These are phyloP conservation scores for Lactuca saligna DNA, from an alignment of 129 eudicot species.

Conservation along the genomic window DNA sequence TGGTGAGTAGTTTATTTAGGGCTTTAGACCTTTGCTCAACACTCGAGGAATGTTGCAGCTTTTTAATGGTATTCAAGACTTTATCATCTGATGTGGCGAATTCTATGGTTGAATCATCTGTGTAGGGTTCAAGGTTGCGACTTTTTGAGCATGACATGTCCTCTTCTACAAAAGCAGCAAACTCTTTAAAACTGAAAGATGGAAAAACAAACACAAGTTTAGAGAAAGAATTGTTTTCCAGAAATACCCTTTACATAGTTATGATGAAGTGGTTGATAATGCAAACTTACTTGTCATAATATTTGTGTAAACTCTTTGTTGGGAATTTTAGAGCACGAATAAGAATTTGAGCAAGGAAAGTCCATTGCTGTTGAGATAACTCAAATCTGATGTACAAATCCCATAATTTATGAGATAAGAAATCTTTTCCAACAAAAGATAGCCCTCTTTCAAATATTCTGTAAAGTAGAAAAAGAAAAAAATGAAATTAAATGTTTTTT, in stretches of 20 bases:
- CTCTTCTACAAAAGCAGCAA: constrained; percentile 68
- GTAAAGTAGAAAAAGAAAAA: constrained; percentile 21
- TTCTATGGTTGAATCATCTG: constrained; percentile 33
- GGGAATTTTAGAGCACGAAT: constrained; percentile 68
- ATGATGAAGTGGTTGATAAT: constrained; percentile 9
- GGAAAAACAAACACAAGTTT: background rate
- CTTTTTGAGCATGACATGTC: constrained; percentile 43
- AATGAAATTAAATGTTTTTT: background rate
- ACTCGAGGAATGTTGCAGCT: constrained; percentile 60
- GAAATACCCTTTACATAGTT: constrained; percentile 16
- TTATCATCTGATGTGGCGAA: constrained; percentile 38
- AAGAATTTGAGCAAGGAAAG: constrained; percentile 60
- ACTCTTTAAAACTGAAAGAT: constrained; percentile 68
- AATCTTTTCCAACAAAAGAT: constrained; percentile 83
- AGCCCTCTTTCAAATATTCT: constrained; percentile 70
- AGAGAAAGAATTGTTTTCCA: background rate
- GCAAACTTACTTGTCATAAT: constrained; percentile 71
- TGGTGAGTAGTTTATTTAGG: constrained; percentile 46
- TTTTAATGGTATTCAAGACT: constrained; percentile 46
- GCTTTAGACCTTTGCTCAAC: constrained; percentile 46
- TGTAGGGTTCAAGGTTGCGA: constrained; percentile 41
- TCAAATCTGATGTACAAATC: constrained; percentile 76
- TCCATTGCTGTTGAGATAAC: constrained; percentile 77
- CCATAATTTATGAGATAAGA: constrained; percentile 75
- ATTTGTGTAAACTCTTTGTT: constrained; percentile 71